Base-by-base conservation (phyloP, 208 protist species). In the Acanthamoeba divionensis region DNA sequence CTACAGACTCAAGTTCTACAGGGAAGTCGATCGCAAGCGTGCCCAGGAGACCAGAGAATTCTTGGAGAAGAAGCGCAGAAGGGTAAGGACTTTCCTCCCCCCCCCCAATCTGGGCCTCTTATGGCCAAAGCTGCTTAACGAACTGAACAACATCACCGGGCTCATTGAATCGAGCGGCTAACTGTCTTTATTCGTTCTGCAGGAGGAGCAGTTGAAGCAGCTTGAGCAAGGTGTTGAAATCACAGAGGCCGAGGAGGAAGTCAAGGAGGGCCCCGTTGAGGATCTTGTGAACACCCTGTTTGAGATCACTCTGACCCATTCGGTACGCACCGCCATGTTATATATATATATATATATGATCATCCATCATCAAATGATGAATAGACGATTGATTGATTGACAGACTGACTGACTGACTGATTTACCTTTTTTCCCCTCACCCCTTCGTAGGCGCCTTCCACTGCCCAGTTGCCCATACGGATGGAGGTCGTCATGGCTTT, bases 1-100 rank as follows among this genome's bases (percentile, higher is more conserved):
- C 44, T 90, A 90, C 83, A 33, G 26, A 50, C 83, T 90, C 62
- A 55, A 71, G 44, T 90, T 90, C 47, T 90, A 60, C 83, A 60
- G 83, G 26, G 83, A 90, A 50, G 83, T 90, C 45, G 83, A 90
- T 67, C 33, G 55, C 24, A 88, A 88, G 83, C 45, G 75, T 36
- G 75, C 75, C 31, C 12, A 66, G 21, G 75, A 85, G 50, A 54
- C 52, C 26, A 26, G 45, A 31, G 75, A 85, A 54, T 85, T 63
- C 52, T 54, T 66, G 75, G 50, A 36, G 21, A 85, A 85, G 75
- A 85, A 26, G 75, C 60, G 65, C 52, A 85, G 48, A 54, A 85
- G 75, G n/a, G n/a, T n/a, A n/a, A n/a, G n/a, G n/a, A n/a, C n/a
- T n/a, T n/a, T n/a, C n/a, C n/a, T n/a, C n/a, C n/a, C n/a, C n/a